These are phyloP conservation scores for Penicillium odoratum DNA, from an alignment of 495 filamentous ascomycete species.

Conservation along the genomic window DNA sequence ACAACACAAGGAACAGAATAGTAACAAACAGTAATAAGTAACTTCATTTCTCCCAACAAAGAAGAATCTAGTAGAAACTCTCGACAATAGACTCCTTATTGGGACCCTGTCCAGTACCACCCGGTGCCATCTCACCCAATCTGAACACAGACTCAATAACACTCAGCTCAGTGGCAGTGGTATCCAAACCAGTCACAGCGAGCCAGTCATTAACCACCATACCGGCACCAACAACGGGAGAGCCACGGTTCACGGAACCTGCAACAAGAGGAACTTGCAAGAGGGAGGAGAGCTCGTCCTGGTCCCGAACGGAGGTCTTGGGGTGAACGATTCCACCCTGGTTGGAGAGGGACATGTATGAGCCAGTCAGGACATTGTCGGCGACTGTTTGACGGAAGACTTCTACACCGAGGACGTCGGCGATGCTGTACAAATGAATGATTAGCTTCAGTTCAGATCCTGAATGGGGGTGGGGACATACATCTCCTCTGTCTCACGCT, in stretches of 20 bases:
- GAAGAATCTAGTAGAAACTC: constrained; percentile 77
- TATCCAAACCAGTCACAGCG: constrained; percentile 94
- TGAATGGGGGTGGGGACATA: constrained; percentile 16
- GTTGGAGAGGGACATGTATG: constrained; percentile 94
- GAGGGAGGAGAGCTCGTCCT: constrained; percentile 92
- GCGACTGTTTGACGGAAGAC: constrained; percentile 97
- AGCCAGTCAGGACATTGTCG: constrained; percentile 93
- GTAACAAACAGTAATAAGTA: too few relatives aligned
- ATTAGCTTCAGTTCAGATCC: not conserved
- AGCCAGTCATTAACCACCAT: constrained; percentile 99
- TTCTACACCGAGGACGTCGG: constrained; percentile 94
- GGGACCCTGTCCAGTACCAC: constrained; percentile 59
- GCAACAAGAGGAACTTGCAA: constrained; percentile 96
- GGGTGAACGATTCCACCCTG: constrained; percentile 97
- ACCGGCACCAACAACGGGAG: constrained; percentile 90
- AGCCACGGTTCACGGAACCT: constrained; percentile 88
- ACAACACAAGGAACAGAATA: too few relatives aligned
- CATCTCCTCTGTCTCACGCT: constrained; percentile 94
- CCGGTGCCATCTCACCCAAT: constrained; percentile 68
- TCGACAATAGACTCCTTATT: constrained; percentile 98
- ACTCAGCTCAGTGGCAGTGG: constrained; percentile 93
- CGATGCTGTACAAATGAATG: constrained; percentile 52
- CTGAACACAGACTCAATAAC: constrained; percentile 95
- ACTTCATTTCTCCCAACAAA: not conserved
- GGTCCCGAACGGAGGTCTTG: constrained; percentile 93